Percentiles rank a stretch among this genome's conserved stretches.
phyloP scores from a whole-genome alignment of 2,329 filamentous ascomycete species.

The Penicillium crustosum region DNA sequence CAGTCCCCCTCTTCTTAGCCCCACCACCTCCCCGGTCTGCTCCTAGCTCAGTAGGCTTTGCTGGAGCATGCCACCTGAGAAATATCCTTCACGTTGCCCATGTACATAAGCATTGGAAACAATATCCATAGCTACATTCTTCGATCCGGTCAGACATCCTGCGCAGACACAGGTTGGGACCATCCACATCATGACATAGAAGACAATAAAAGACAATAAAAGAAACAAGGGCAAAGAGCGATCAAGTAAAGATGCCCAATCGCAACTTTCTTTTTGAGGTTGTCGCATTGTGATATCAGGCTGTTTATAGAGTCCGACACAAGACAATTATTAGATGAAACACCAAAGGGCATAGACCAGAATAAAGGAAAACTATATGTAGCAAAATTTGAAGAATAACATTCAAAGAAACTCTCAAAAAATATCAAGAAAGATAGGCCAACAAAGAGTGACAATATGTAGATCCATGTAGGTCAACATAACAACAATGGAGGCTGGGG shows the following conservation, averaged over 20 bases:
- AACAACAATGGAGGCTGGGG: background rate
- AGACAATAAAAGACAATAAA: background rate
- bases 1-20: background rate
- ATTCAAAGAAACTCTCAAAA: background rate
- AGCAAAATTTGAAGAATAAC: background rate
- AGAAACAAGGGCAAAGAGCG: background rate
- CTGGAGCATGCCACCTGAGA: conserved; percentile 6
- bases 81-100: conserved; percentile 14
- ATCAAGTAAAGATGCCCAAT: background rate
- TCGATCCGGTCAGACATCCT: background rate
- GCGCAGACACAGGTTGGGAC: background rate
- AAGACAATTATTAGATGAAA: background rate
- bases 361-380: background rate
- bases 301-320: background rate
- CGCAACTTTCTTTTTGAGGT: background rate
- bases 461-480: background rate
- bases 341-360: background rate
- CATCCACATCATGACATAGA: background rate
- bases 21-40: background rate
- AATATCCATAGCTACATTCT: conserved; percentile 12
- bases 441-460: background rate
- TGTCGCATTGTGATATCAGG: background rate
- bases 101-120: conserved; percentile 24
- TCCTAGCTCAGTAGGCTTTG: conserved; percentile 19
- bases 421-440: background rate